These are phyloP conservation scores for Phlebiopsis flavidoalba DNA, from an alignment of 768 basidiomycete species.

Conservation along the genomic window DNA sequence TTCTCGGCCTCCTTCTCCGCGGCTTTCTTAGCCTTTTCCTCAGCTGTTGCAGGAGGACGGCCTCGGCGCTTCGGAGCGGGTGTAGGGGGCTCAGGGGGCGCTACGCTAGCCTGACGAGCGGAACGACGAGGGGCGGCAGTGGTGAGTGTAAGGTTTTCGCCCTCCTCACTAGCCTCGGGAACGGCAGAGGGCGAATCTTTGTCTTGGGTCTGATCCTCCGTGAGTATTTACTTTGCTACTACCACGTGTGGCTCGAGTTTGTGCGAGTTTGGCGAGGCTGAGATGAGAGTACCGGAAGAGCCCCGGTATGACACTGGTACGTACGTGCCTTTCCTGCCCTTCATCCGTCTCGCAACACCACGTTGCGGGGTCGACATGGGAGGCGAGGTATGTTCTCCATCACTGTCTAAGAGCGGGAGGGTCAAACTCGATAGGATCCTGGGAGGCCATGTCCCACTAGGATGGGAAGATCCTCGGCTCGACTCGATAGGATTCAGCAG, in stretches of 20 bases:
- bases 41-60: conserved; percentile 12
- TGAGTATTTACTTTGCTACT: neutral
- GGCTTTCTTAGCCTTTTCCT: conserved; percentile 16
- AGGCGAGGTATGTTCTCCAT: conserved; percentile 8
- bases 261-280: neutral
- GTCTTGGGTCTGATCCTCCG: neutral
- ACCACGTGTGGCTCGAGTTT: neutral
- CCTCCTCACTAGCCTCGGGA: neutral
- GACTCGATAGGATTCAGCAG: conserved; percentile 41
- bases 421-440: conserved; percentile 28
- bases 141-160: too few species aligned
- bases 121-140: neutral
- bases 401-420: neutral
- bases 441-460: conserved; percentile 9
- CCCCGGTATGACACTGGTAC: conserved; percentile 13
- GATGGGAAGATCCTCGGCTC: conserved; percentile 31
- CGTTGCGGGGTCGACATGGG: conserved; percentile 23
- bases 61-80: conserved; percentile 18
- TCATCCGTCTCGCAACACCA: conserved; percentile 37
- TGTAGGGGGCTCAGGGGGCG: conserved; percentile 5
- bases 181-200: neutral
- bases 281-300: conserved; percentile 4
- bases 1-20: conserved; percentile 17
- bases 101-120: neutral
- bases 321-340: conserved; percentile 34